Evolutionary conservation across 495 filamentous ascomycete genomes (phyloP).

Genomic region (Tuber indicum): DNA sequence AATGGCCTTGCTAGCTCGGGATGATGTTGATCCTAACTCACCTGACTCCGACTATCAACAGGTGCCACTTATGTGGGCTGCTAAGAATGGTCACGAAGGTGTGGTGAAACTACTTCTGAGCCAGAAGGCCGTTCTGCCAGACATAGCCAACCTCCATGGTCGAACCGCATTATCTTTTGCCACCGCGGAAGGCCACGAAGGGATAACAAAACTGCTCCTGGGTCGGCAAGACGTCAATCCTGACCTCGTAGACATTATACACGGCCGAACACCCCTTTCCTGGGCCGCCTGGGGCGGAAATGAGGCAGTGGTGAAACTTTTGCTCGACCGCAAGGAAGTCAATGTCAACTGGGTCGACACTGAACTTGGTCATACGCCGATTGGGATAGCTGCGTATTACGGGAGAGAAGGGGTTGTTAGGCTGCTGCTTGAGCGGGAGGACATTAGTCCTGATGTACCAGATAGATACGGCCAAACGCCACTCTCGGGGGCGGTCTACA

Average conservation of each 20-base stretch:
- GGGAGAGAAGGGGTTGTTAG: slow-evolving; percentile 17
- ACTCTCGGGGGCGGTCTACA: not conserved
- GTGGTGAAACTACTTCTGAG: slow-evolving; percentile 38
- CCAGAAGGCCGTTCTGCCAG: slow-evolving; percentile 18
- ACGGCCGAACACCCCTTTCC: slow-evolving; percentile 16
- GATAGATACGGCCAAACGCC: slow-evolving; percentile 2
- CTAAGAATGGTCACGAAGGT: slow-evolving; percentile 34
- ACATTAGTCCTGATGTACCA: not conserved
- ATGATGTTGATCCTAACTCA: slow-evolving; percentile 19
- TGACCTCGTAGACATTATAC: slow-evolving; percentile 15
- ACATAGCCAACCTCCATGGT: slow-evolving; percentile 27
- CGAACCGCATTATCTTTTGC: slow-evolving; percentile 45
- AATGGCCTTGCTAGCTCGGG: slow-evolving; percentile 27
- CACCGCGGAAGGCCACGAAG: slow-evolving; percentile 43
- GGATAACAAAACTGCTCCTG: slow-evolving; percentile 34
- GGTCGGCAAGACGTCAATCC: slow-evolving; percentile 14
- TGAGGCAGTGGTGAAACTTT: slow-evolving; percentile 15
- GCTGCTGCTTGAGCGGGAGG: slow-evolving; percentile 19
- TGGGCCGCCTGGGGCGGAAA: slow-evolving; percentile 28
- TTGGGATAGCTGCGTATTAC: slow-evolving; percentile 28
- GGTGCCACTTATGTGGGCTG: slow-evolving; percentile 42
- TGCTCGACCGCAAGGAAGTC: slow-evolving; percentile 17
- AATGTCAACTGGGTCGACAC: slow-evolving; percentile 22
- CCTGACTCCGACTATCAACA: slow-evolving; percentile 16
- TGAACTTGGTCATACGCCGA: slow-evolving; percentile 15